phyloP scores from a whole-genome alignment of 2,329 filamentous ascomycete genomes.

The Parastagonospora avenae region DNA sequence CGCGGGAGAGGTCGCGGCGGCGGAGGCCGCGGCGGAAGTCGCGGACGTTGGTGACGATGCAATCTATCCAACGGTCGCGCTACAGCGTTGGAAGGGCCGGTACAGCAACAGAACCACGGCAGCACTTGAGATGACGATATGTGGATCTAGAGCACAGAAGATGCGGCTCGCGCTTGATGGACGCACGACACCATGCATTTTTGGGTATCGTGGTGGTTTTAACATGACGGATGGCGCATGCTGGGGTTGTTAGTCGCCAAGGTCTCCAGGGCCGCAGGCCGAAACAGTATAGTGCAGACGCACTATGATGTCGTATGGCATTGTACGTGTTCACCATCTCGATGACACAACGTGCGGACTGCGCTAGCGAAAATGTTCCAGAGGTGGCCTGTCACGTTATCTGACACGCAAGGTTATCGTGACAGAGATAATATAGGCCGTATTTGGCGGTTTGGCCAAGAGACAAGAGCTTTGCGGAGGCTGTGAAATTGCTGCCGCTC shows the following conservation, averaged over 20 bases:
- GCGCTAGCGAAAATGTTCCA: conserved; percentile 5
- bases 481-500: conserved; percentile 12
- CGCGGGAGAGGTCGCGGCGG: conserved; percentile 30
- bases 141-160: conserved; percentile 13
- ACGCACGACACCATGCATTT: conserved; percentile 6
- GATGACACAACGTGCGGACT: conserved; percentile 4
- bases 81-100: not conserved
- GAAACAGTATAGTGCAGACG: conserved; percentile 7
- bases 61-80: not conserved
- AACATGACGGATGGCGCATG: conserved; percentile 26
- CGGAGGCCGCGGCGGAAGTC: conserved; percentile 33
- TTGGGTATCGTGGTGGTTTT: conserved; percentile 16
- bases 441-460: conserved; percentile 9
- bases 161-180: conserved; percentile 24
- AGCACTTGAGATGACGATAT: conserved; percentile 11
- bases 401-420: conserved; percentile 8
- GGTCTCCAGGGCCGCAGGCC: conserved; percentile 18
- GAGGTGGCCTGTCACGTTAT: conserved; percentile 5
- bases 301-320: conserved; percentile 25
- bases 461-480: conserved; percentile 11
- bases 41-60: conserved; percentile 29
- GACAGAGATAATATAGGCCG: conserved; percentile 3
- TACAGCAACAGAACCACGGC: conserved; percentile 1
- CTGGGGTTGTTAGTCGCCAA: conserved; percentile 11
- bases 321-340: conserved; percentile 5